Conservation (phyloP, 2,329 filamentous ascomycete species). For the Fusarium luffae region DNA sequence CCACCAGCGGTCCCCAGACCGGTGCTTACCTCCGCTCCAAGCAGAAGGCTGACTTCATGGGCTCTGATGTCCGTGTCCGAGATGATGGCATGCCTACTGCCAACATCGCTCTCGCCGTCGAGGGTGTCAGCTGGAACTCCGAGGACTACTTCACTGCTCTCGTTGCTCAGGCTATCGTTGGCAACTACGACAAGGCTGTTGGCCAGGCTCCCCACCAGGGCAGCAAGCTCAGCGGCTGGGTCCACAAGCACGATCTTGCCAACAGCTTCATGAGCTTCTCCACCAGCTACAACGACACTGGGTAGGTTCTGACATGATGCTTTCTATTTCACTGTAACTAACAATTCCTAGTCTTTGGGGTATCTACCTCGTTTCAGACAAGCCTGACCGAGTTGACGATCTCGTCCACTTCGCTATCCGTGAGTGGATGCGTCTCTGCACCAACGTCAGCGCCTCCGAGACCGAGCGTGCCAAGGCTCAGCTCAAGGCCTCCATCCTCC, state of each 20-base stretch:
- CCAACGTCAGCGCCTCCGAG: slow-evolving; percentile 88
- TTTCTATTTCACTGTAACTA: slow-evolving; percentile 32
- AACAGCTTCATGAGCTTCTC: slow-evolving; percentile 99
- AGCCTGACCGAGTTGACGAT: slow-evolving; percentile 88
- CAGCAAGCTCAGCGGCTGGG: slow-evolving; percentile 95
- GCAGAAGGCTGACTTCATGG: slow-evolving; percentile 92
- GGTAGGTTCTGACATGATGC: slow-evolving; percentile 67
- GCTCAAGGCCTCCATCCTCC: slow-evolving; percentile 97
- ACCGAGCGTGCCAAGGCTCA: slow-evolving; percentile 99
- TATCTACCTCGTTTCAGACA: slow-evolving; percentile 97
- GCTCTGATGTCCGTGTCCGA: slow-evolving; percentile 93
- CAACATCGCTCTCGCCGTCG: slow-evolving; percentile 97
- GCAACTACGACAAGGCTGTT: slow-evolving; percentile 99
- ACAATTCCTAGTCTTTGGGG: slow-evolving; percentile 84
- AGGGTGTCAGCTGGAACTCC: slow-evolving; percentile 99
- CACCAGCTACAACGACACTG: slow-evolving; percentile 99
- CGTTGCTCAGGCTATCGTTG: slow-evolving; percentile 97
- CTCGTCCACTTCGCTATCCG: slow-evolving; percentile 98
- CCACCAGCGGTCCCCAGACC: slow-evolving; percentile 78
- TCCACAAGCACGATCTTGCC: slow-evolving; percentile 94
- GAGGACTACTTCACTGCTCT: slow-evolving; percentile 99
- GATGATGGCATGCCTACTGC: slow-evolving; percentile 96
- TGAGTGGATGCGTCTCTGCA: slow-evolving; percentile 96
- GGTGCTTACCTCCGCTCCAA: slow-evolving; percentile 82
- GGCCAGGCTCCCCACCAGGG: slow-evolving; percentile 97